These are phyloP conservation scores for Viola odorata DNA, from an alignment of 345 rosid species.

Conservation along the genomic window DNA sequence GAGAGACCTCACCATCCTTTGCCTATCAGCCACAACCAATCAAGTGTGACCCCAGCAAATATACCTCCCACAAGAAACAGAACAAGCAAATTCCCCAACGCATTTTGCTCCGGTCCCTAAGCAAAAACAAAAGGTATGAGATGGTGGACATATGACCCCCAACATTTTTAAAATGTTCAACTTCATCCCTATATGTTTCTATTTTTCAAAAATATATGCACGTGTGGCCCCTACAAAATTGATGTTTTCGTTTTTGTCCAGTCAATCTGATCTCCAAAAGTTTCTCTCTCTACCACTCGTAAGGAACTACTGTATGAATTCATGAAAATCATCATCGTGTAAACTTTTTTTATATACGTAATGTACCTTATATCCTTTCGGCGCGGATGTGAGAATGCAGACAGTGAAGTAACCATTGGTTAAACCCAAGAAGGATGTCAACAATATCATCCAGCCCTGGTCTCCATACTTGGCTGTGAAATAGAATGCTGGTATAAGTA, in stretches of 20 bases:
- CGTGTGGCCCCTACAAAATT: no score
- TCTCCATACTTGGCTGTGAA: constrained; percentile 67
- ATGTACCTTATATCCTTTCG: constrained; percentile 87
- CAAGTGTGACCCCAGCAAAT: constrained; percentile 49
- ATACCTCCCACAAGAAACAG: constrained; percentile 49
- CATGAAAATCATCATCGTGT: not conserved
- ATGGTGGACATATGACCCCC: no score
- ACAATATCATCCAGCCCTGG: constrained; percentile 84
- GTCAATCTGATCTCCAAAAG: no score
- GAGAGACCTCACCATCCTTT: constrained; percentile 47
- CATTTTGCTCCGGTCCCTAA: constrained; percentile 71
- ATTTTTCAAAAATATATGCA: no score
- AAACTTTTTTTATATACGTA: not conserved
- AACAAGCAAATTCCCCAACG: constrained; percentile 58
- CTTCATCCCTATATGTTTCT: no score
- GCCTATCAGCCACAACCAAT: constrained; percentile 67
- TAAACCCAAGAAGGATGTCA: constrained; percentile 68
- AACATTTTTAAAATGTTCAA: no score
- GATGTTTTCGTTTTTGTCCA: no score
- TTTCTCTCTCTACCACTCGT: no score
- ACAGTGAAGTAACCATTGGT: constrained; percentile 71
- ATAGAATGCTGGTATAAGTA: constrained; percentile 69
- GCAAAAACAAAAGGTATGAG: not conserved
- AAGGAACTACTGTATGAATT: no score
- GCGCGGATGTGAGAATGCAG: constrained; percentile 68